Conservation (phyloP, 2,329 filamentous ascomycete genomes). For the Pseudocercospora cruenta region DNA sequence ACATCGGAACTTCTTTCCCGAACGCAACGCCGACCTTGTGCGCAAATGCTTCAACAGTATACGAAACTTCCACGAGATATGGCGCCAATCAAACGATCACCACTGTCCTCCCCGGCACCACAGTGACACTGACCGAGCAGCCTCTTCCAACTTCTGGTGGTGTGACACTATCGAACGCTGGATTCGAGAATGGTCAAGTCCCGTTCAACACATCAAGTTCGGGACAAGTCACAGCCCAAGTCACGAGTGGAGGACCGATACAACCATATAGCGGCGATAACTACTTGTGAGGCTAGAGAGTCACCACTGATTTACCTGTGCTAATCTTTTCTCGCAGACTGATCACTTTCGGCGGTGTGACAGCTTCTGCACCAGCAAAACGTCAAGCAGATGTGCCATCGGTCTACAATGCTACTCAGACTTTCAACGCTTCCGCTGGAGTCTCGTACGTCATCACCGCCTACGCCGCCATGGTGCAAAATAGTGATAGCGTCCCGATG, state of each 20-base stretch:
- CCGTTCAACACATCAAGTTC: neutral
- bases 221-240: slow-evolving; percentile 8
- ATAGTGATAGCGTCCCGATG: slow-evolving; percentile 7
- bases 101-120: neutral
- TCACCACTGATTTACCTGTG: neutral
- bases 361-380: neutral
- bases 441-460: slow-evolving; percentile 9
- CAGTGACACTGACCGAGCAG: slow-evolving; percentile 8
- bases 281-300: slow-evolving; percentile 2
- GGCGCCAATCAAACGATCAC: slow-evolving; percentile 7
- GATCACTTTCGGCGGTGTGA: slow-evolving; percentile 8
- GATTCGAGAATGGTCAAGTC: slow-evolving; percentile 6
- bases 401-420: slow-evolving; percentile 20
- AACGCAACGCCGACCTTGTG: neutral
- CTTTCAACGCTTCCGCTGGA: slow-evolving; percentile 11
- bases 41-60: neutral
- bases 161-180: neutral
- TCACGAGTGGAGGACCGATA: slow-evolving; percentile 5
- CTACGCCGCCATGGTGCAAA: slow-evolving; percentile 15
- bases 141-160: neutral
- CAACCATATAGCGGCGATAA: slow-evolving; percentile 14
- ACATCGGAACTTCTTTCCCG: neutral
- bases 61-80: neutral
- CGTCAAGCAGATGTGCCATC: neutral
- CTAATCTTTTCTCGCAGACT: neutral